A percentile compares a stretch with the other conserved stretches of the same genome.
phyloP scores from a whole-genome alignment of 768 basidiomycete species.

The Lactarius hengduanensis region DNA sequence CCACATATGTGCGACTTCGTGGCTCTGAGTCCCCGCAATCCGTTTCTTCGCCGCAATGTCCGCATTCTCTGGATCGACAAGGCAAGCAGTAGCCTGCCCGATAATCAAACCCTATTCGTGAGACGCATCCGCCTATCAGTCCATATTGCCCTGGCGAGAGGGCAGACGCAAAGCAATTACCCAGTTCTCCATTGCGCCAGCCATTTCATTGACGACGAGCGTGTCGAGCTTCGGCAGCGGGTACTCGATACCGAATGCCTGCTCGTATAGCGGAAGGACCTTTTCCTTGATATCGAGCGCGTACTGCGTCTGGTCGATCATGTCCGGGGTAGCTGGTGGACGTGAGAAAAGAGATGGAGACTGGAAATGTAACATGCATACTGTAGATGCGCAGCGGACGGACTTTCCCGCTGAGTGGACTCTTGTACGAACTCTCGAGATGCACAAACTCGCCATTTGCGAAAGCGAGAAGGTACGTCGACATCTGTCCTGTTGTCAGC shows the following conservation, averaged over 20 bases:
- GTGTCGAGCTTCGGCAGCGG: constrained; percentile 95
- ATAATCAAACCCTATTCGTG: constrained; percentile 71
- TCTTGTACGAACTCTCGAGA: constrained; percentile 72
- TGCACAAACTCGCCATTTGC: constrained; percentile 79
- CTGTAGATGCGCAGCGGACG: constrained; percentile 86
- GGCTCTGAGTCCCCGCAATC: constrained; percentile 75
- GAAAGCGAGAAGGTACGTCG: constrained; percentile 84
- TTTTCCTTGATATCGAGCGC: constrained; percentile 83
- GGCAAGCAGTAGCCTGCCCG: constrained; percentile 76
- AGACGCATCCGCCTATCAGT: neutral
- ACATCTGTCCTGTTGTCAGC: constrained; percentile 49
- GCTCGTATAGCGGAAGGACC: constrained; percentile 87
- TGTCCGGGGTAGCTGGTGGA: constrained; percentile 66
- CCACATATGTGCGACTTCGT: constrained; percentile 88
- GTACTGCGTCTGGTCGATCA: constrained; percentile 81
- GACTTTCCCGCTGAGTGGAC: constrained; percentile 75
- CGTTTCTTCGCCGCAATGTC: constrained; percentile 74
- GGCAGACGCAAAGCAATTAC: constrained; percentile 31
- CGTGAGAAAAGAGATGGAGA: constrained; percentile 10
- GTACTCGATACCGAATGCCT: constrained; percentile 88
- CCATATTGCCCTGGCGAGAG: neutral
- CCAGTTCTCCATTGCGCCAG: constrained; percentile 94
- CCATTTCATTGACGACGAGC: constrained; percentile 85
- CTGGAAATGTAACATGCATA: constrained; percentile 33
- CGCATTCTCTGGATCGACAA: constrained; percentile 71